Evolutionary conservation across 192 early-diverging fungal genomes (phyloP).

Genomic region (Backusella morwellensis): DNA sequence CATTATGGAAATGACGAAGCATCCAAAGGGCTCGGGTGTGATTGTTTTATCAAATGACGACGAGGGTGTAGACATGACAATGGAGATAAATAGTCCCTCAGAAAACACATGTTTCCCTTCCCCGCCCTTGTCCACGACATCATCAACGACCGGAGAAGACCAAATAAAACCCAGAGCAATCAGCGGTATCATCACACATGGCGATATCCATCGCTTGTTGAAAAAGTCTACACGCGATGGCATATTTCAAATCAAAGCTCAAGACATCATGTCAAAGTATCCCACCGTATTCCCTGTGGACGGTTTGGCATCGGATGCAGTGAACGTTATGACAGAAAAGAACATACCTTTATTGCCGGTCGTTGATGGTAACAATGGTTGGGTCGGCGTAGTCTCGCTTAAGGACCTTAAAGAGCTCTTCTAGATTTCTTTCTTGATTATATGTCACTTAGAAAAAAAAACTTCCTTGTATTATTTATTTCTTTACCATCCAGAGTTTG

Average conservation of each 20-base stretch:
- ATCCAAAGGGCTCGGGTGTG: slow-evolving; percentile 31
- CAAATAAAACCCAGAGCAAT: slow-evolving; percentile 11
- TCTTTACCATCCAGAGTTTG: not conserved
- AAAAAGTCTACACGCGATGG: slow-evolving; percentile 19
- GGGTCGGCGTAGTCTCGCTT: slow-evolving; percentile 33
- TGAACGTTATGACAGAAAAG: slow-evolving; percentile 27
- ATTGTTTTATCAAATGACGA: slow-evolving; percentile 25
- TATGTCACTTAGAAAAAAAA: not conserved
- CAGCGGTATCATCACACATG: slow-evolving; percentile 38
- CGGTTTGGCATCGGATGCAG: slow-evolving; percentile 32
- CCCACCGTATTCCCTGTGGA: slow-evolving; percentile 27
- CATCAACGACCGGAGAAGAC: not conserved
- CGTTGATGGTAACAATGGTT: slow-evolving; percentile 16
- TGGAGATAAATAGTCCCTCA: not conserved
- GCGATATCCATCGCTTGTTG: slow-evolving; percentile 36
- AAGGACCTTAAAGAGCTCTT: slow-evolving; percentile 36
- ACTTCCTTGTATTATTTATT: not conserved
- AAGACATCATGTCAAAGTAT: slow-evolving; percentile 31
- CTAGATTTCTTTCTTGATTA: not conserved
- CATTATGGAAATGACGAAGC: slow-evolving; percentile 35
- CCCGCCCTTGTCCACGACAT: slow-evolving; percentile 15
- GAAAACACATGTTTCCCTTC: slow-evolving; percentile 3
- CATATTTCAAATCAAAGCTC: slow-evolving; percentile 34
- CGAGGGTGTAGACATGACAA: not conserved
- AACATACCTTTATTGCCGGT: slow-evolving; percentile 36